Base-by-base conservation (phyloP, 2,329 filamentous ascomycete species). In the Chaetomium olivaceum region DNA sequence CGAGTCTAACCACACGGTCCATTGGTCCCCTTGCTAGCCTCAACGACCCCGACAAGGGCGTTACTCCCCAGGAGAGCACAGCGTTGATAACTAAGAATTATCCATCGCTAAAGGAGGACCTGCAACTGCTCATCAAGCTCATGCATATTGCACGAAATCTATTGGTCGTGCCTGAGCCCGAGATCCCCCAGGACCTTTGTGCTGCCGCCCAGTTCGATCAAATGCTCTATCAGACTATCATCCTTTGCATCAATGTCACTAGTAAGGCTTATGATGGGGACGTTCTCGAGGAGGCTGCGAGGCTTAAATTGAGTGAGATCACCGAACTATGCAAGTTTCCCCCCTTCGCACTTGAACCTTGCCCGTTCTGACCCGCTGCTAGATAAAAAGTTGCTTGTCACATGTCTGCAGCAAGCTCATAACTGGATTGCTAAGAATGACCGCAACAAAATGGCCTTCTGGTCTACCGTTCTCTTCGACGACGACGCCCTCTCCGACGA, bases 351-450 rank as follows among this genome's bases (percentile, higher is more conserved):
- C 25, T 14, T 8, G 21, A 14, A 1, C 46, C 14, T 27, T 7
- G 11, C 11, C 21, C 5, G 11, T 11, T 12, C 61, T 68, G 14
- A 68, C 65, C 58, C 27, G 73, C 70, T 57, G 25, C 1, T 62
- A 89, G 86, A 87, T 74, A 89, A 90, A 70, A 89, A 89, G 71
- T 77, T 90, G 1, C 79, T 90, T 2, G 87, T 90, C 1, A 89
- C 87, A 0, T 86, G 85, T 2, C 76, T 90, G 14, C 87, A 90
- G 71, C 87, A 89, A 73, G 85, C 86, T 1, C 87, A 89, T 70
- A 90, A 90, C 74, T 89, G 87, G 86, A 88, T 86, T 0, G 87
- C 87, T 63, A 88, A 88, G 67, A 87, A 89, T 71, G 87, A 89
- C 71, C 80, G 87, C 43, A 89, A 89, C 75, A 90, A 90, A 74